These are phyloP conservation scores for Penicillium thymicola DNA, from an alignment of 2,329 filamentous ascomycete genomes.

Conservation along the genomic window DNA sequence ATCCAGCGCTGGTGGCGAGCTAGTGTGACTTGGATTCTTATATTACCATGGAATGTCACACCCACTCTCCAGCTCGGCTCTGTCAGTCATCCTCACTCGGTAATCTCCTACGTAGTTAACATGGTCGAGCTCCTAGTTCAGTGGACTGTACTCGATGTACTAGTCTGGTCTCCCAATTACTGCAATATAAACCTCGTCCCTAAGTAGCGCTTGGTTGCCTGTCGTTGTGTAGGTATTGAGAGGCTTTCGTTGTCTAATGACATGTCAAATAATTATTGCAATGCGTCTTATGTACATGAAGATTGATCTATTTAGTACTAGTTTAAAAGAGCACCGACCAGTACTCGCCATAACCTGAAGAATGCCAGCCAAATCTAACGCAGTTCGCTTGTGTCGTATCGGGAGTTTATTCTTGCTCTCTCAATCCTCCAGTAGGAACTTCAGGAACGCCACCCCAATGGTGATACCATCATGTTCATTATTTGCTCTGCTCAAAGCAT, in stretches of 20 bases:
- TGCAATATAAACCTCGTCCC: no score
- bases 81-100: neutral
- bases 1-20: neutral
- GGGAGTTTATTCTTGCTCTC: neutral
- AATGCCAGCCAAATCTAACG: neutral
- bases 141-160: neutral
- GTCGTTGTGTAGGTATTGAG: neutral
- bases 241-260: neutral
- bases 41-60: neutral
- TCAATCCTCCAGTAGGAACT: constrained; percentile 63
- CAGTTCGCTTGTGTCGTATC: neutral
- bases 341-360: neutral
- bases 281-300: neutral
- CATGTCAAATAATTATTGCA: neutral
- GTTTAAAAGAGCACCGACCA: neutral
- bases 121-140: no score
- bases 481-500: constrained; percentile 63
- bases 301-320: neutral
- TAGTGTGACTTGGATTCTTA: neutral
- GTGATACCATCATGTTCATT: constrained; percentile 75
- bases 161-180: no score
- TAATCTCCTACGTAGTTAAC: neutral
- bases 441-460: constrained; percentile 70
- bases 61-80: neutral
- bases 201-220: neutral